A percentile compares a stretch with the other conserved stretches of the same genome.
phyloP scores from a whole-genome alignment of 139 green algal genomes.

The Chlamydomonas eustigma region DNA sequence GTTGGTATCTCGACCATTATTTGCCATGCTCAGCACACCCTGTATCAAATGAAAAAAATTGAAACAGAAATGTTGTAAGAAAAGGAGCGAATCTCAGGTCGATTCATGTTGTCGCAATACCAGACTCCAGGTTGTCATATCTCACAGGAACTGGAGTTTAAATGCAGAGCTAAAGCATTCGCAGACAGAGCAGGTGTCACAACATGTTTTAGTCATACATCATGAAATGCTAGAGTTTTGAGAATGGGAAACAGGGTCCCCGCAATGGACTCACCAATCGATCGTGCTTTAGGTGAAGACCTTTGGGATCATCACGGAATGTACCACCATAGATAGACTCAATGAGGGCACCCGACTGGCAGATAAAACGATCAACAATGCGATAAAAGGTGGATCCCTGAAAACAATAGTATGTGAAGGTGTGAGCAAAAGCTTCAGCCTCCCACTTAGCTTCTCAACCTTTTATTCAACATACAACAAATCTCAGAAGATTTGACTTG shows the following conservation, averaged over 20 bases:
- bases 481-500: background rate
- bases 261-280: slow-evolving; percentile 38
- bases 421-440: background rate
- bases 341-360: slow-evolving; percentile 47
- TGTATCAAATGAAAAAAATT: too few relatives aligned
- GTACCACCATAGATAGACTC: slow-evolving; percentile 63
- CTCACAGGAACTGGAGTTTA: too few relatives aligned
- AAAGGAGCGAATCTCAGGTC: too few relatives aligned
- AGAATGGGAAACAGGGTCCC: too few relatives aligned
- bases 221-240: too few relatives aligned
- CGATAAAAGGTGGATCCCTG: slow-evolving; percentile 37
- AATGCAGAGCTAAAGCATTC: too few relatives aligned
- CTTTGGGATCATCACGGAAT: slow-evolving; percentile 64
- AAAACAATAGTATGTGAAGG: background rate
- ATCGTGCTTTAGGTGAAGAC: slow-evolving; percentile 68
- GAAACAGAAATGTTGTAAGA: too few relatives aligned
- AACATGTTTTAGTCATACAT: too few relatives aligned
- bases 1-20: slow-evolving; percentile 68
- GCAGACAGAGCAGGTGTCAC: too few relatives aligned
- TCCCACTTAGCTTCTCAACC: background rate
- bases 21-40: slow-evolving; percentile 70
- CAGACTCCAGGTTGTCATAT: too few relatives aligned
- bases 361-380: slow-evolving; percentile 43
- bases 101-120: too few relatives aligned
- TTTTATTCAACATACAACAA: background rate